Evolutionary conservation across 2,329 filamentous ascomycete species (phyloP).

Genomic region (Aspergillus tubingensis): DNA sequence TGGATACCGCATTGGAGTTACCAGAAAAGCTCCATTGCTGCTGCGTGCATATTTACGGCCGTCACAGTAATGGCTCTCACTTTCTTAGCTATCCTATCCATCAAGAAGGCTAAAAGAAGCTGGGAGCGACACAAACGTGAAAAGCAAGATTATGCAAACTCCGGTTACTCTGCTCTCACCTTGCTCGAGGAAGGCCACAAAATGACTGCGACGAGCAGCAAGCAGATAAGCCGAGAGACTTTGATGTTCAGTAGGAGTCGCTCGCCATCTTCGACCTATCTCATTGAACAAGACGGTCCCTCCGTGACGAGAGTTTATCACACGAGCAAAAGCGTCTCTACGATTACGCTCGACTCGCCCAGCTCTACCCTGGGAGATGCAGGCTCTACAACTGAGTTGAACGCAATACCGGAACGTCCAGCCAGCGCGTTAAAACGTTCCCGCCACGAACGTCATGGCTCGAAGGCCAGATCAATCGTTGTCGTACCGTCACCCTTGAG

Average conservation of each 20-base stretch:
- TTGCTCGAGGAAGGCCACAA: not conserved
- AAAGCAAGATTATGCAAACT: constrained; percentile 17
- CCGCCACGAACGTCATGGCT: constrained; percentile 12
- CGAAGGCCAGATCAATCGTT: constrained; percentile 17
- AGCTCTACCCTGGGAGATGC: not conserved
- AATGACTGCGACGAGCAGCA: constrained; percentile 18
- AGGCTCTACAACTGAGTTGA: not conserved
- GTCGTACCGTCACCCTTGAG: constrained; percentile 17
- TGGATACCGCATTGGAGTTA: constrained; percentile 21
- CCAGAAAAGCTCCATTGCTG: constrained; percentile 30
- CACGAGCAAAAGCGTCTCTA: constrained; percentile 11
- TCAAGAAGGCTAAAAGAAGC: constrained; percentile 20
- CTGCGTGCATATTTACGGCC: constrained; percentile 26
- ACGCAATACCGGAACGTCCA: constrained; percentile 2
- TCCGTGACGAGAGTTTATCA: constrained; percentile 18
- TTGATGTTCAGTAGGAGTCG: constrained; percentile 33
- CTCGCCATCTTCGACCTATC: constrained; percentile 28
- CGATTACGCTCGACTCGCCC: constrained; percentile 3
- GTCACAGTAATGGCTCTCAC: constrained; percentile 23
- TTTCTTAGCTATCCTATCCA: constrained; percentile 25
- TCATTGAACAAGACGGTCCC: constrained; percentile 22
- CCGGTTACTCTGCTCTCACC: constrained; percentile 12
- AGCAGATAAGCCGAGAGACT: constrained; percentile 24
- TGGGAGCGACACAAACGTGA: constrained; percentile 20
- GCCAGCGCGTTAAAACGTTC: not conserved